These are phyloP conservation scores for Amylocarpus encephaloides DNA, from an alignment of 2,329 filamentous ascomycete species.

Conservation along the genomic window DNA sequence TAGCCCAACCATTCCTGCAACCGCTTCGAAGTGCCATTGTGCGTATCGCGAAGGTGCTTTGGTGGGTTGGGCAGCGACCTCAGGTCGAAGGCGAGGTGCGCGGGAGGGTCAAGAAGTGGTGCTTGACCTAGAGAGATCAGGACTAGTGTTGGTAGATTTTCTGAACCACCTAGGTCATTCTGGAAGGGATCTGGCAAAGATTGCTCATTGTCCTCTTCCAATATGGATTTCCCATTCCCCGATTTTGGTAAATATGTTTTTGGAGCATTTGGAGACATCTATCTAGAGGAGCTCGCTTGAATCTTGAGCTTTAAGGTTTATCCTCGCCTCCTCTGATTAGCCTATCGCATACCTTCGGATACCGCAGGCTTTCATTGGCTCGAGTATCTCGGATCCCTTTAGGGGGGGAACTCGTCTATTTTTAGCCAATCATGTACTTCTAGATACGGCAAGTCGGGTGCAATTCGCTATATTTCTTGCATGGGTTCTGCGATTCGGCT, in stretches of 20 bases:
- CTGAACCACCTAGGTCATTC: neutral
- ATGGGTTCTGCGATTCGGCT: neutral
- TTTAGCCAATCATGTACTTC: too few species aligned
- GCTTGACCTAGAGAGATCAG: constrained; percentile 17
- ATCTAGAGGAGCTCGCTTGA: too few species aligned
- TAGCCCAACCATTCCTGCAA: constrained; percentile 16
- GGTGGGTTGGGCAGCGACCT: constrained; percentile 18
- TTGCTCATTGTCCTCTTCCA: neutral
- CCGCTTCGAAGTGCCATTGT: constrained; percentile 14
- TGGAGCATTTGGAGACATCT: too few species aligned
- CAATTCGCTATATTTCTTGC: neutral
- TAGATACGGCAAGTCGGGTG: neutral
- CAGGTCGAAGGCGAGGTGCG: constrained; percentile 15
- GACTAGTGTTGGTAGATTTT: constrained; percentile 6
- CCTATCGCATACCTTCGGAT: too few species aligned
- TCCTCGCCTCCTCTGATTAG: too few species aligned
- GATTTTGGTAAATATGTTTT: neutral
- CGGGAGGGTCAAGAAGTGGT: constrained; percentile 13
- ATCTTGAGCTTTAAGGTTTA: too few species aligned
- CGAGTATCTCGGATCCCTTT: too few species aligned
- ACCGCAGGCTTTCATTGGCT: too few species aligned
- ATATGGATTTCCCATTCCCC: neutral
- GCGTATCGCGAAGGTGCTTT: constrained; percentile 17
- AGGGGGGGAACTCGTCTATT: too few species aligned
- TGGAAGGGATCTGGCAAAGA: neutral